These are phyloP conservation scores for Colletotrichum filicis DNA, from an alignment of 2,329 filamentous ascomycete genomes.

Conservation along the genomic window DNA sequence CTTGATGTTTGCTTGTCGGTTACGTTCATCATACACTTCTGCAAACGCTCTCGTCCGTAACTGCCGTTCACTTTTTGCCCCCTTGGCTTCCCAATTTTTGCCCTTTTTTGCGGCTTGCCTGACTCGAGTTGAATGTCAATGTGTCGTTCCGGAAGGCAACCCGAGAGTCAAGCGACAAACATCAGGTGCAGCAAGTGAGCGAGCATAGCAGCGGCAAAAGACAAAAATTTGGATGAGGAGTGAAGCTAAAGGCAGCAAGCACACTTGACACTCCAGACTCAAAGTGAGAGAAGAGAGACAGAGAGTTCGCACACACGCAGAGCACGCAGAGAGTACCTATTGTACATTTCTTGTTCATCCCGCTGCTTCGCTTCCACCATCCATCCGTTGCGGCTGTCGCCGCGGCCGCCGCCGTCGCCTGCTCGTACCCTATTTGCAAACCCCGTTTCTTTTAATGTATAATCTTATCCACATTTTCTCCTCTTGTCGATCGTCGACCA, in stretches of 20 bases:
- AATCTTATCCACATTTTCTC: constrained; percentile 32
- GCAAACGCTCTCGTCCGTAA: background rate
- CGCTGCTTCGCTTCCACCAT: background rate
- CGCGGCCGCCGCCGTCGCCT: background rate
- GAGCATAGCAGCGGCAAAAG: background rate
- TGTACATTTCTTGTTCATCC: background rate
- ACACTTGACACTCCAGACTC: background rate
- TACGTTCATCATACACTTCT: background rate
- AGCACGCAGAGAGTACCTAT: no score
- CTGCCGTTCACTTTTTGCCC: background rate
- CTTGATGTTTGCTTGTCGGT: constrained; percentile 30
- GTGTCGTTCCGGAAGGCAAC: constrained; percentile 10
- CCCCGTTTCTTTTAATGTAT: constrained; percentile 11
- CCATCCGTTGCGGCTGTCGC: background rate
- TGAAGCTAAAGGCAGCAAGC: background rate
- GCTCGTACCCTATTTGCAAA: background rate
- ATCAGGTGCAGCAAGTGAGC: background rate
- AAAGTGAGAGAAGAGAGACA: background rate
- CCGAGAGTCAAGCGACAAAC: constrained; percentile 21
- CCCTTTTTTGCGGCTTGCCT: constrained; percentile 10
- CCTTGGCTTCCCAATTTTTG: constrained; percentile 13
- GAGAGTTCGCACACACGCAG: no score
- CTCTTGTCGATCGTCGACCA: constrained; percentile 27
- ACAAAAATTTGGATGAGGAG: background rate
- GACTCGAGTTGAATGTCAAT: constrained; percentile 23